Base-by-base conservation (phyloP, 768 basidiomycete species). In the Pluteus cervinus region DNA sequence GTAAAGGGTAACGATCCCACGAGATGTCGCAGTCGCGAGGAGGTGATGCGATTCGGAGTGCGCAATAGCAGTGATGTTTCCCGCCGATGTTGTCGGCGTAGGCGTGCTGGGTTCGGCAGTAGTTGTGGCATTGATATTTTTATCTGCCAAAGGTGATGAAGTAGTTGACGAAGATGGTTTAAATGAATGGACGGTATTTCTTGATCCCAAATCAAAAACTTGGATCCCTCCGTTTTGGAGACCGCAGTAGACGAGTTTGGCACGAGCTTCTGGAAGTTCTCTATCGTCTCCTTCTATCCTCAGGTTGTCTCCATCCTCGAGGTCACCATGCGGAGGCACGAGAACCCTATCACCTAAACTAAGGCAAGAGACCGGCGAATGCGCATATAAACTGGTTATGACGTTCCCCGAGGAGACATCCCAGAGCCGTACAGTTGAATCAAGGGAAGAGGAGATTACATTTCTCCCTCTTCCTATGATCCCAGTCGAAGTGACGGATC, bases 401-500 rank as follows among this genome's bases (percentile, higher is more conserved):
- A 69, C 64, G 15, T 63, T 55, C 2, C 72, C 73, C 6, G 66
- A 62, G 2, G 76, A 68, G 6, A 87, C 75, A 44, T 86, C 80
- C 86, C 87, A 88, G 3, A 86, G 60, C 33, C 76, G 69, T 16
- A 87, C 51, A 0, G 79, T 81, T 3, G 76, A 74, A 52, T 90
- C 86, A 39, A 79, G 75, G 0, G 79, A 74, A 4, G 71, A 61
- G 7, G 82, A 83, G 5, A 90, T 49, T 33, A 90, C 55, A 47
- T 79, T 78, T 16, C 76, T 70, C 0, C 87, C 87, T 2, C 73
- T 64, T 0, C 73, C 71, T 26, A 89, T 61, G 45, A 89, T 85
- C 2, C 65, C 68, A 0, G 73, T 71, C 4, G 70, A 69, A 0
- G 86, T 86, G 22, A 88, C 68, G 0, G 74, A 61, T 4, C 79